These are phyloP conservation scores for Sutorius eximius DNA, from an alignment of 1,284 basidiomycete genomes.

Conservation along the genomic window DNA sequence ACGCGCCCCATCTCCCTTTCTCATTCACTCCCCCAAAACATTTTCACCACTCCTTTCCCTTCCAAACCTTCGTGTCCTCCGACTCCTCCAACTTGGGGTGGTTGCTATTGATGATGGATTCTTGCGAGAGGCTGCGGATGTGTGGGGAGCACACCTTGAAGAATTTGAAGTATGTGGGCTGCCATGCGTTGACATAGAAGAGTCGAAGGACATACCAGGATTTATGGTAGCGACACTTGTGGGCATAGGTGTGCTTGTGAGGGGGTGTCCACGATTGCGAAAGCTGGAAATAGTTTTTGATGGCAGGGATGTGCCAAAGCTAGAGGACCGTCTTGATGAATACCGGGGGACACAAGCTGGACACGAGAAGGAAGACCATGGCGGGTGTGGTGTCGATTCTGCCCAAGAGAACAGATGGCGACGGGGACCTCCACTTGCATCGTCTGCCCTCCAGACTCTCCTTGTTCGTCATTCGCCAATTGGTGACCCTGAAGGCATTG, in stretches of 20 bases:
- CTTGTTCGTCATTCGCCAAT: slow-evolving; percentile 34
- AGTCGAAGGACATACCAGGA: slow-evolving; percentile 12
- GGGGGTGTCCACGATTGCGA: slow-evolving; percentile 19
- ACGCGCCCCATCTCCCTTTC: slow-evolving; percentile 19
- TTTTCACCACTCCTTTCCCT: slow-evolving; percentile 27
- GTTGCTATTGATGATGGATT: slow-evolving; percentile 31
- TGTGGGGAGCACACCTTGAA: slow-evolving; percentile 28
- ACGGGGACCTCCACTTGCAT: background rate
- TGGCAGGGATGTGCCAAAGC: slow-evolving; percentile 9
- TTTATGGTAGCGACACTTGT: slow-evolving; percentile 23
- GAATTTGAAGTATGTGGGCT: slow-evolving; percentile 31
- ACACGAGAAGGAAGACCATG: background rate
- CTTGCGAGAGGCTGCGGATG: slow-evolving; percentile 25
- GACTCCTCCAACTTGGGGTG: slow-evolving; percentile 28
- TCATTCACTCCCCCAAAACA: slow-evolving; percentile 24
- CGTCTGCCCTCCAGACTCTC: slow-evolving; percentile 21
- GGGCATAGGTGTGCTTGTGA: slow-evolving; percentile 23
- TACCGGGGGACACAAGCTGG: too few species aligned
- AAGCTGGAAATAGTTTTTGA: slow-evolving; percentile 28
- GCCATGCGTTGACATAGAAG: slow-evolving; percentile 27
- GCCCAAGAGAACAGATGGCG: background rate
- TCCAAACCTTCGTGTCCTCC: slow-evolving; percentile 19
- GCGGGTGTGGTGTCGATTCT: background rate
- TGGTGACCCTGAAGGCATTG: slow-evolving; percentile 25
- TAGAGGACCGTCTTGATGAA: background rate